Percentiles rank a stretch among this genome's conserved stretches.
phyloP scores from a whole-genome alignment of 192 early-diverging fungal species.

The Umbelopsis sp. region DNA sequence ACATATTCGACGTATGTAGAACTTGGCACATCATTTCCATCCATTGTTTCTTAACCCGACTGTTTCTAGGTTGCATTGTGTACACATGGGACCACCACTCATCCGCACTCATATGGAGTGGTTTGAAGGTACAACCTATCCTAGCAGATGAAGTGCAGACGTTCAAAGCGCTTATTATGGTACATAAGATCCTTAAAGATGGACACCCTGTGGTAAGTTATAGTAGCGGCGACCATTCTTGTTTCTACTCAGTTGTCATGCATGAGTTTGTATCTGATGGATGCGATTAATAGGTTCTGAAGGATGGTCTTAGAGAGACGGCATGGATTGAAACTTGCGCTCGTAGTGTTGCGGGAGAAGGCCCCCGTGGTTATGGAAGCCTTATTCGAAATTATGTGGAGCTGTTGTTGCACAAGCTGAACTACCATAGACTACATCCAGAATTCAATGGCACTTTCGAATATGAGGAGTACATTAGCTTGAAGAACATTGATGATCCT shows the following conservation, averaged over 20 bases:
- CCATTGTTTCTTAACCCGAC: constrained; percentile 2
- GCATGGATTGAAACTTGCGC: constrained; percentile 82
- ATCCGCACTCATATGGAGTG: constrained; percentile 82
- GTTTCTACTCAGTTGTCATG: not conserved
- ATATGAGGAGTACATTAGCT: constrained; percentile 94
- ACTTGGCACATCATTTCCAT: not conserved
- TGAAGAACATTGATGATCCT: constrained; percentile 95
- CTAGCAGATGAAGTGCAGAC: constrained; percentile 93
- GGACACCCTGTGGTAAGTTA: constrained; percentile 79
- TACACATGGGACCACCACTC: constrained; percentile 95
- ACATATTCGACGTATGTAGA: constrained; percentile 77
- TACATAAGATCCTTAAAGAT: constrained; percentile 94
- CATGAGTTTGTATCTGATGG: not conserved
- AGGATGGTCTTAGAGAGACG: constrained; percentile 81
- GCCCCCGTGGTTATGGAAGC: constrained; percentile 66
- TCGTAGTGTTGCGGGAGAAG: constrained; percentile 51
- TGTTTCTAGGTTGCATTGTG: constrained; percentile 69
- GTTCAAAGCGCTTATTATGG: constrained; percentile 92
- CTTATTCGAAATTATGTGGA: constrained; percentile 91
- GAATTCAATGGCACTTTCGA: constrained; percentile 97
- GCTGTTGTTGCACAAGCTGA: constrained; percentile 87
- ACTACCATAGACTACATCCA: constrained; percentile 88
- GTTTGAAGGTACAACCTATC: constrained; percentile 84
- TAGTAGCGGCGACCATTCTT: not conserved
- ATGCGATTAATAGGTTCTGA: constrained; percentile 63